A percentile compares a stretch with the other conserved stretches of the same genome.
These are phyloP conservation scores for Magnusiomyces paraingens DNA, from an alignment of 1,139 yeast species.

Conservation along the genomic window DNA sequence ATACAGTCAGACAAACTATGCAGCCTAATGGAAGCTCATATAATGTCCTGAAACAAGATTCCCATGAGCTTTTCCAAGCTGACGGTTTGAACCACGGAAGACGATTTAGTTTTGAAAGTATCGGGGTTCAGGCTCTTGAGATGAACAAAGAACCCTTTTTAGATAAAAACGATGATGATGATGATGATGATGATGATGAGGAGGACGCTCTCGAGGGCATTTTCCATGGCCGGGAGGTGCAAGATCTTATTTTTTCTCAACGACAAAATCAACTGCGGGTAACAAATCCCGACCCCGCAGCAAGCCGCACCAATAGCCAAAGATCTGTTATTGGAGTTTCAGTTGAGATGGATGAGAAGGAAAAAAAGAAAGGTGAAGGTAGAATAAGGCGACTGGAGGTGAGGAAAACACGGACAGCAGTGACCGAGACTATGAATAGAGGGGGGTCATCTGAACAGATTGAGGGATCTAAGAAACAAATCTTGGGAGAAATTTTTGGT, in stretches of 20 bases:
- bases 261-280: slow-evolving; percentile 57
- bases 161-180: background rate
- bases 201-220: slow-evolving; percentile 23
- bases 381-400: background rate
- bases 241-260: slow-evolving; percentile 66
- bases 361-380: background rate
- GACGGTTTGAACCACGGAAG: too few relatives aligned
- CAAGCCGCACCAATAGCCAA: slow-evolving; percentile 14
- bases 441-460: background rate
- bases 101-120: too few relatives aligned
- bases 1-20: too few relatives aligned
- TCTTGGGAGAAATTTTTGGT: background rate
- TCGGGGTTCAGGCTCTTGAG: too few relatives aligned
- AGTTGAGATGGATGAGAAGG: background rate
- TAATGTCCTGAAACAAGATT: too few relatives aligned
- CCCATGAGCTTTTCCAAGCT: too few relatives aligned
- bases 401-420: background rate
- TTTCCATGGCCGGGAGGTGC: slow-evolving; percentile 56
- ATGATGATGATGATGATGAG: background rate
- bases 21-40: too few relatives aligned
- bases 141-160: background rate
- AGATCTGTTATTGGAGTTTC: background rate
- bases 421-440: background rate
- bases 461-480: too few relatives aligned
- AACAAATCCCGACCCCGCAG: slow-evolving; percentile 47